phyloP scores from a whole-genome alignment of 345 rosid species.

The Pelargonium nanum region DNA sequence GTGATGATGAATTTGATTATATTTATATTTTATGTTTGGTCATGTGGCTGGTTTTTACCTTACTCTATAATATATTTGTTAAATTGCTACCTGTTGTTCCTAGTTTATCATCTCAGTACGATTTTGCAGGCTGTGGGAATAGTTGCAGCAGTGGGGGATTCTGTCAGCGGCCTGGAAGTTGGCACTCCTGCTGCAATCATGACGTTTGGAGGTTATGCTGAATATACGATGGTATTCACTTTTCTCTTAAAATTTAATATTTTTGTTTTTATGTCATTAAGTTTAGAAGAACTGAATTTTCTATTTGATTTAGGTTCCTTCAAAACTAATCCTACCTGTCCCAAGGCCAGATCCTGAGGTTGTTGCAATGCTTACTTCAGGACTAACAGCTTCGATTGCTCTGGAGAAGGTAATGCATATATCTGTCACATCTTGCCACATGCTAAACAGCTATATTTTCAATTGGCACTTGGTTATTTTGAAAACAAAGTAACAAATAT shows the following conservation, averaged over 20 bases:
- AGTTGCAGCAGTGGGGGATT: conserved; percentile 78
- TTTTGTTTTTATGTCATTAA: neutral
- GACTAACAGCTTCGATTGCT: conserved; percentile 88
- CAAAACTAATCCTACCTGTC: conserved; percentile 75
- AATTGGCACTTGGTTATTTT: neutral
- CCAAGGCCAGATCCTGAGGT: conserved; percentile 94
- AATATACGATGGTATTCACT: conserved; percentile 43
- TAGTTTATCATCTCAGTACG: conserved; percentile 8
- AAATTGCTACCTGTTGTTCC: neutral
- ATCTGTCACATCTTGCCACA: neutral
- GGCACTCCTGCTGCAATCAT: conserved; percentile 93
- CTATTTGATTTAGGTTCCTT: conserved; percentile 38
- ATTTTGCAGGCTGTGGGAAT: conserved; percentile 73
- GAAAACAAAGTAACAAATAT: too few relatives aligned
- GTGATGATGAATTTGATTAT: conserved; percentile 7
- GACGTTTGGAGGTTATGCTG: conserved; percentile 85
- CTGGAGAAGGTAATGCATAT: conserved; percentile 57
- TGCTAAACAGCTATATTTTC: neutral
- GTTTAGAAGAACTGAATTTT: conserved; percentile 8
- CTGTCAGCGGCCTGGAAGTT: conserved; percentile 54
- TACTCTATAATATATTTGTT: neutral
- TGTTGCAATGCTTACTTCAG: conserved; percentile 98
- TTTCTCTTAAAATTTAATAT: neutral
- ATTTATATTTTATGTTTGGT: conserved; percentile 10
- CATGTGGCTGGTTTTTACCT: neutral